Conservation (phyloP, 139 green algal genomes). For the Closterium sp. region DNA sequence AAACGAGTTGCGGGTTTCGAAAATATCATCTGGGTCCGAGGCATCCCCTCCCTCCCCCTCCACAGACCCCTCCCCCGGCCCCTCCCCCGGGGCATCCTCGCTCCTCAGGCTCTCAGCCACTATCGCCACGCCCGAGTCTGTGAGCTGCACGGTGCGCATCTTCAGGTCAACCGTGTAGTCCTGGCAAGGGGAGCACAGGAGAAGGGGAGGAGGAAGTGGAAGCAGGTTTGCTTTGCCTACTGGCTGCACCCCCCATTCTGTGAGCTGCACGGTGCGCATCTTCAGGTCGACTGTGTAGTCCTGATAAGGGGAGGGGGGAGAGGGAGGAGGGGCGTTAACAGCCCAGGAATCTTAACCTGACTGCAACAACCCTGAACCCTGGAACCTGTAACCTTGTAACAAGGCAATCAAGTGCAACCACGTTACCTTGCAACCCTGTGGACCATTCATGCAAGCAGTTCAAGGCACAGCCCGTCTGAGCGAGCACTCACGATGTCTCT, state of each 20-base stretch:
- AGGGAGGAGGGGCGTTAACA: background rate
- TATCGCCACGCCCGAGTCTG: background rate
- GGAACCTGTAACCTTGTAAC: too few relatives aligned
- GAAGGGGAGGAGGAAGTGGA: too few relatives aligned
- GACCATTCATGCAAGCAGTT: too few relatives aligned
- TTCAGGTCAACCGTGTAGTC: conserved; percentile 53
- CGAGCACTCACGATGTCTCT: too few relatives aligned
- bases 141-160: background rate
- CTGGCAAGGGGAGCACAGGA: background rate
- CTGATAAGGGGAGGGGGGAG: background rate
- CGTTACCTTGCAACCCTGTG: too few relatives aligned
- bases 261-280: conserved; percentile 40
- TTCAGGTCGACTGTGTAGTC: conserved; percentile 36
- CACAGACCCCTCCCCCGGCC: background rate
- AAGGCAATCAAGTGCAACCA: too few relatives aligned
- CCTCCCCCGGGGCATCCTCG: background rate
- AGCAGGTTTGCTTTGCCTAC: background rate
- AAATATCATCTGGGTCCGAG: background rate
- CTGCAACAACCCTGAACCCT: too few relatives aligned
- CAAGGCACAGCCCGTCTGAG: too few relatives aligned
- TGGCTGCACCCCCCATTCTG: conserved; percentile 43
- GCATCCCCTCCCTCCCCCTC: background rate
- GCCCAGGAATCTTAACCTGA: too few relatives aligned
- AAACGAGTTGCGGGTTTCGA: background rate
- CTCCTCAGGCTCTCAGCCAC: background rate